phyloP scores from a whole-genome alignment of 352 stramenopile species.

The Elongisporangium anandrum region DNA sequence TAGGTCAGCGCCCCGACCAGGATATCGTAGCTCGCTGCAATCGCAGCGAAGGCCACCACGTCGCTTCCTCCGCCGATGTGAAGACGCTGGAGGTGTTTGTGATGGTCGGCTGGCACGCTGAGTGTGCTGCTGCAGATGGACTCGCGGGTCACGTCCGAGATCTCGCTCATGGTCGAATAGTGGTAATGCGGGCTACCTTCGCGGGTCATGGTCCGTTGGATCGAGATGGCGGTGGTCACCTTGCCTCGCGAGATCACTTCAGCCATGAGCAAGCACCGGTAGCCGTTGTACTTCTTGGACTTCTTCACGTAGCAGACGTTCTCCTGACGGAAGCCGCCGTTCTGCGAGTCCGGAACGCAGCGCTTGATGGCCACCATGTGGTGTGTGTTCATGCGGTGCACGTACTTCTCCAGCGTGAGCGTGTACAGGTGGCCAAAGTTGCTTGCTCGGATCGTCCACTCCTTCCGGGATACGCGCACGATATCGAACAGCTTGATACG shows the following conservation, averaged over 20 bases:
- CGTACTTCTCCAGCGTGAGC: conserved; percentile 63
- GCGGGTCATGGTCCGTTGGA: conserved; percentile 50
- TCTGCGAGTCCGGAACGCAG: conserved; percentile 41
- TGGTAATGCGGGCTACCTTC: conserved; percentile 51
- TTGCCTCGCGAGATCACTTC: conserved; percentile 80
- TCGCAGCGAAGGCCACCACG: conserved; percentile 61
- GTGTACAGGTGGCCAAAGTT: conserved; percentile 61
- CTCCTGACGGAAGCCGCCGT: conserved; percentile 57
- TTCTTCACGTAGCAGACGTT: conserved; percentile 82
- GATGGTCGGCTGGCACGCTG: conserved; percentile 51
- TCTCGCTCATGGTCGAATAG: conserved; percentile 79
- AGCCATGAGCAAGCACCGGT: conserved; percentile 73
- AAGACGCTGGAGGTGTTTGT: conserved; percentile 73
- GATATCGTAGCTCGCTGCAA: conserved; percentile 78
- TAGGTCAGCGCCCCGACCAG: conserved; percentile 62
- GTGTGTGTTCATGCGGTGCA: conserved; percentile 54
- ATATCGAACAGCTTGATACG: conserved; percentile 77
- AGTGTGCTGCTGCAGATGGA: conserved; percentile 74
- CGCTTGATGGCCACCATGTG: conserved; percentile 78
- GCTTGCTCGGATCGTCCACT: conserved; percentile 64
- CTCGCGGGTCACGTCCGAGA: conserved; percentile 47
- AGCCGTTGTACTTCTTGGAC: conserved; percentile 51
- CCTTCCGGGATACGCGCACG: conserved; percentile 59
- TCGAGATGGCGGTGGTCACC: conserved; percentile 67
- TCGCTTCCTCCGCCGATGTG: conserved; percentile 74